These are phyloP conservation scores for Helenozyma baotianmanensis DNA, from an alignment of 805 yeast species.

Conservation along the genomic window DNA sequence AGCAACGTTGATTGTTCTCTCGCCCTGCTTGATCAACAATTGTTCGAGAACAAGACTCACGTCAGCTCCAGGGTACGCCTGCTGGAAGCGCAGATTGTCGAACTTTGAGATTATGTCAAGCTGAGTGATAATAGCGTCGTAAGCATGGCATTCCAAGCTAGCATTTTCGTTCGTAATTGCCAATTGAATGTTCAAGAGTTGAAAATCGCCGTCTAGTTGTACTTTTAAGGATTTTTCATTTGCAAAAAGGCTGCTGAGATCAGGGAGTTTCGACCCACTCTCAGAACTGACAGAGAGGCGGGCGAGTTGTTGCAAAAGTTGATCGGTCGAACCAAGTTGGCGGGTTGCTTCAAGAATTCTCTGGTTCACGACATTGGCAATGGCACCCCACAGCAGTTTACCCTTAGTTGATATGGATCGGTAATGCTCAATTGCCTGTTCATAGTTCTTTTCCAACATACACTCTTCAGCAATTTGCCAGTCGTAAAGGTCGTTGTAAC, in stretches of 20 bases:
- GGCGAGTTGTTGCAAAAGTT: slow-evolving; percentile 3
- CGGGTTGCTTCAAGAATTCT: too few species aligned
- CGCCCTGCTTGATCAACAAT: too few species aligned
- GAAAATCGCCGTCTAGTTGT: too few species aligned
- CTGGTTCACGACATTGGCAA: too few species aligned
- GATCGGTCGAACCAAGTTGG: too few species aligned
- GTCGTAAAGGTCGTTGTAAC: too few species aligned
- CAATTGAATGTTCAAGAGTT: slow-evolving; percentile 13
- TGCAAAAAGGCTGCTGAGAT: background rate
- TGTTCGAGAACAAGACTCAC: background rate
- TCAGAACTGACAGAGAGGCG: too few species aligned
- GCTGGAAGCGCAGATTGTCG: background rate
- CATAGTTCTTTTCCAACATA: slow-evolving; percentile 12
- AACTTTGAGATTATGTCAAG: background rate
- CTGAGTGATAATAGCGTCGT: slow-evolving; percentile 18
- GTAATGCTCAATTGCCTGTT: slow-evolving; percentile 19
- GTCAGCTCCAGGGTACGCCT: slow-evolving; percentile 1
- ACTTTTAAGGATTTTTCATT: background rate
- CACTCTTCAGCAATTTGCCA: slow-evolving; percentile 49
- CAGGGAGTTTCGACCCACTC: too few species aligned
- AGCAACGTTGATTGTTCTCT: background rate
- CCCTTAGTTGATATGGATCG: too few species aligned
- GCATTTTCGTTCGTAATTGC: slow-evolving; percentile 13
- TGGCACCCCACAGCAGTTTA: too few species aligned
- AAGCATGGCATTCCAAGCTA: slow-evolving; percentile 10